Base-by-base conservation (phyloP, 2,329 filamentous ascomycete species). In the Fusarium domesticum region DNA sequence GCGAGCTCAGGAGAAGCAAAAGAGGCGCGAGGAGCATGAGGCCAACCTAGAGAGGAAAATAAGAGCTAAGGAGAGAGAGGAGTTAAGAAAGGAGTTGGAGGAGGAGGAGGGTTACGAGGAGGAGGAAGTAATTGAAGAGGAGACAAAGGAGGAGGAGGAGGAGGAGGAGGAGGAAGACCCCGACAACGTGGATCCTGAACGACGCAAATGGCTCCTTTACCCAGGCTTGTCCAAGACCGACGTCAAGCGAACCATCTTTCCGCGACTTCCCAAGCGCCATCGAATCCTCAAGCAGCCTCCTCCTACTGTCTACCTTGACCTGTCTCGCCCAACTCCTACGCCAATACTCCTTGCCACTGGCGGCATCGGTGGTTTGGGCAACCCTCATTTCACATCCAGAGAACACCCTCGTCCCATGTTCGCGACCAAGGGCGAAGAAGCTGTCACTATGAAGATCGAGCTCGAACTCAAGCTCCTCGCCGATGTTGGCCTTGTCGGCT, bases 391-490 rank as follows among this genome's bases (percentile, higher is more conserved):
- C 61, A 81, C 87, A 23, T 87, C 87, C 5, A 84, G 84, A 42
- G 78, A 83, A n/a, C 77, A 81, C 38, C 79, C 82, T 4, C 78
- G 85, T 33, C 93, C 93, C 1, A 85, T 92, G 59, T 95, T 91
- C 64, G 93, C 92, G 6, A 96, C 90, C 1, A 87, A 83, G 55
- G 93, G 93, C 33, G 89, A 95, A 55, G 75, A 79, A 11, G 87
- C 89, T 30, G 81, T 93, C 58, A 84, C 80, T 31, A 74, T 98
- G 60, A 83, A 84, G 37, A 71, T 98, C 28, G 84, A 95, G 62
- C 78, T 98, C 12, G 93, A 98, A 66, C 78, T 98, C 50, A 97
- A 96, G 73, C 79, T 98, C 8, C 82, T 98, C 32, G 93, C 93
- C 5, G 93, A 98, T 67, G 86, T 98, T 6, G 93, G 93, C 1